A percentile compares a stretch with the other conserved stretches of the same genome.
Conservation (phyloP, 371 early-diverging fungal genomes). For the Basidiobolus meristosporus region DNA sequence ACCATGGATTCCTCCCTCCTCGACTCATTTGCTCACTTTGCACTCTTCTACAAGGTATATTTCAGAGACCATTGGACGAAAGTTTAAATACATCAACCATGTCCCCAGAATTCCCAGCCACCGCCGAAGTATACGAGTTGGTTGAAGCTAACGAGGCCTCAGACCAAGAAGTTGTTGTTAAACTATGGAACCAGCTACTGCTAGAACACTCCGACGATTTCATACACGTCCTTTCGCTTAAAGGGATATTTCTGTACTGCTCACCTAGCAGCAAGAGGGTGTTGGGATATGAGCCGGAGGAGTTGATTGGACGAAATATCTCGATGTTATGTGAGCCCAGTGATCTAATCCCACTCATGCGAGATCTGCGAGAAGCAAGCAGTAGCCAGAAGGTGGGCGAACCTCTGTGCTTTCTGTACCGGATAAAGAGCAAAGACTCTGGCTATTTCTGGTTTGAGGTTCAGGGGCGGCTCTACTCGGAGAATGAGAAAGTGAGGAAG, state of each 20-base stretch:
- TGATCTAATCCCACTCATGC: constrained; percentile 37
- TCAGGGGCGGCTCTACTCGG: constrained; percentile 27
- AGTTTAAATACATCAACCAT: constrained; percentile 1
- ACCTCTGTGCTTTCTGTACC: constrained; percentile 24
- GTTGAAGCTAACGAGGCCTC: too few species aligned
- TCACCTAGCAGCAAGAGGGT: constrained; percentile 19
- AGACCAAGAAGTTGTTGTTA: constrained; percentile 5
- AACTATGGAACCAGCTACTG: constrained; percentile 17
- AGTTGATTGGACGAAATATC: constrained; percentile 26
- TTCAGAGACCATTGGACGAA: too few species aligned
- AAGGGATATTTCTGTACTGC: constrained; percentile 40
- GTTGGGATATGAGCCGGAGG: constrained; percentile 28
- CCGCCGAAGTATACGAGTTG: too few species aligned
- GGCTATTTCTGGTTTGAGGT: constrained; percentile 45
- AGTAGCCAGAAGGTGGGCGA: constrained; percentile 9
- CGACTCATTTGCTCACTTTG: too few species aligned
- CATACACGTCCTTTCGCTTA: constrained; percentile 35
- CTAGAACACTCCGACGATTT: constrained; percentile 25
- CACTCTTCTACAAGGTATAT: too few species aligned
- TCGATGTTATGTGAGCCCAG: constrained; percentile 35
- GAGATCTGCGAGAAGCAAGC: constrained; percentile 28
- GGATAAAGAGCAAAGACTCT: constrained; percentile 23
- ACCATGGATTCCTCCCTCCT: too few species aligned
- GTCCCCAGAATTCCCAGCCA: neutral
- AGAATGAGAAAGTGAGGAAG: constrained; percentile 31